phyloP scores from a whole-genome alignment of 345 rosid species.

The Kandelia obovata region DNA sequence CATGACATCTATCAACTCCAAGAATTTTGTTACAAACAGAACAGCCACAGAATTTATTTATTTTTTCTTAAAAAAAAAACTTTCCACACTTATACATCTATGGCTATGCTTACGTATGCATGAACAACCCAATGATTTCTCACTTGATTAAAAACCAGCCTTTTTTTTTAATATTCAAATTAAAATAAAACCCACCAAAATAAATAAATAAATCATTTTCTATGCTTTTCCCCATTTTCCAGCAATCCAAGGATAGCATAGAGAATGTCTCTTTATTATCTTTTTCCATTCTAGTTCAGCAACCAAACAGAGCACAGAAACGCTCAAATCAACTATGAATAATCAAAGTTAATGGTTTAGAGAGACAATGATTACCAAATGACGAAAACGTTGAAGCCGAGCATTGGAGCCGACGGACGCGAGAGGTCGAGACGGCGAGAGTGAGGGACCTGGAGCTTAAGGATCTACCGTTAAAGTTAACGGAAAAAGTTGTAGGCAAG shows the following conservation, averaged over 20 bases:
- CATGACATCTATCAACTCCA: not conserved
- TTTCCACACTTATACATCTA: no score
- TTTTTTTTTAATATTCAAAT: not conserved
- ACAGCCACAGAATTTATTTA: no score
- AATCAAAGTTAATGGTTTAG: not conserved
- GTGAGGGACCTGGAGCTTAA: constrained; percentile 20
- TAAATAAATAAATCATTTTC: not conserved
- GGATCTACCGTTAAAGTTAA: constrained; percentile 24
- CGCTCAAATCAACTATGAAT: not conserved
- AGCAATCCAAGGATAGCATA: not conserved
- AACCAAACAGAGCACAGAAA: not conserved
- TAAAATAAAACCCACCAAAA: not conserved
- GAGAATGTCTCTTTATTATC: not conserved
- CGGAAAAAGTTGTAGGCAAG: constrained; percentile 19
- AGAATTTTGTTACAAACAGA: not conserved
- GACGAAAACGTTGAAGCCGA: constrained; percentile 43
- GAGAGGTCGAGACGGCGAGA: constrained; percentile 20
- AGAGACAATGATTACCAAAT: constrained; percentile 29
- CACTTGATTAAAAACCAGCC: not conserved
- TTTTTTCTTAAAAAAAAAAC: no score
- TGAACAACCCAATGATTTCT: no score
- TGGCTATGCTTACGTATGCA: no score
- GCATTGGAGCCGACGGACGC: constrained; percentile 35
- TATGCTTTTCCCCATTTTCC: not conserved
- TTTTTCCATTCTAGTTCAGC: not conserved